Evolutionary conservation across 2,329 filamentous ascomycete species (phyloP).

Genomic region (Phaeoacremonium minimum): DNA sequence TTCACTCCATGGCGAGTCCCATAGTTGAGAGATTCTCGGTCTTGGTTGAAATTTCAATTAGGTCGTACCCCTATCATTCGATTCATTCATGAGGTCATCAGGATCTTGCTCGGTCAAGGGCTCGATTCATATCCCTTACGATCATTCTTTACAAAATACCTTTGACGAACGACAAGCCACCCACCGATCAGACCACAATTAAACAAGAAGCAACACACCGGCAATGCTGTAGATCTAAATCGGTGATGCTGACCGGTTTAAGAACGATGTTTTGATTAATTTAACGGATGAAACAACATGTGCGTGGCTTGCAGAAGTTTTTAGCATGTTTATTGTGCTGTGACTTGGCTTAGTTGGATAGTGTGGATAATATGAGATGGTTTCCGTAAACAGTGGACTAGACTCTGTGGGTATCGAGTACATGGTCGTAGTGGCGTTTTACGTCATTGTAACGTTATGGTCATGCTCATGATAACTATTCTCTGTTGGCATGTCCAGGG

Average conservation of each 20-base stretch:
- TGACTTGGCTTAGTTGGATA: slow-evolving; percentile 51
- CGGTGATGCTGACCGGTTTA: slow-evolving; percentile 80
- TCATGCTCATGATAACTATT: slow-evolving; percentile 82
- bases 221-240: slow-evolving; percentile 90
- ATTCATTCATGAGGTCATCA: no score
- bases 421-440: slow-evolving; percentile 60
- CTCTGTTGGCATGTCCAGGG: slow-evolving; percentile 77
- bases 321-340: slow-evolving; percentile 8
- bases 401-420: slow-evolving; percentile 41
- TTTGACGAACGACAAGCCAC: no score
- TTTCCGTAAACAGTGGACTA: slow-evolving; percentile 13
- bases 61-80: no score
- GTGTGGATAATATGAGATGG: slow-evolving; percentile 60
- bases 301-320: slow-evolving; percentile 54
- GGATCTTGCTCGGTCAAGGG: no score
- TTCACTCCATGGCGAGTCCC: no score
- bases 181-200: no score
- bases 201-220: no score
- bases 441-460: slow-evolving; percentile 57
- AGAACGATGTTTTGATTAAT: no score
- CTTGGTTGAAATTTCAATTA: no score
- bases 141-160: no score
- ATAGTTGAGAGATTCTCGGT: no score
- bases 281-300: slow-evolving; percentile 86
- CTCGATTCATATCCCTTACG: no score